Base-by-base conservation (phyloP, 352 stramenopile genomes). In the Globisporangium mamillatum region DNA sequence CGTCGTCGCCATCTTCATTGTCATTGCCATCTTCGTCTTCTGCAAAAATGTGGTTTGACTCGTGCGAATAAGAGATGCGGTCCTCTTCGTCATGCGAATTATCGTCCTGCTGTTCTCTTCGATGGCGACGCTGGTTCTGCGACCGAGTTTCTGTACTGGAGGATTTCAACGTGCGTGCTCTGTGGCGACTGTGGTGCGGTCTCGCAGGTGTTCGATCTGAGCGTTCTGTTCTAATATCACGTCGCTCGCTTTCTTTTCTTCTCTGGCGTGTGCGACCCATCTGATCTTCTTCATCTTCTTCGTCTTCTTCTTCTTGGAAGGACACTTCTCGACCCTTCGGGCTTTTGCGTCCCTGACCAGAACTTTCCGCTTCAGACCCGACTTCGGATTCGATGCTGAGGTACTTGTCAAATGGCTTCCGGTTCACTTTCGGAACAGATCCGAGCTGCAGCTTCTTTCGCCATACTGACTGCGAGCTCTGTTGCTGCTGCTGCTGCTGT, bases 401-500 rank as follows among this genome's bases (percentile, higher is more conserved):
- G n/a, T 65, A 56, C 25, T 44, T 65, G 25, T 70, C 65, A 64
- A 70, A 70, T 20, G 55, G 56, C 22, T 9, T 12, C 18, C 57
- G 65, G 20, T 41, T 59, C 22, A 70, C 65, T 12, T 59, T 53
- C 44, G 65, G 57, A 4, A 52, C 50, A 18, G 27, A n/a, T 10
- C 24, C 32, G 8, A 64, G 36, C 2, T 60, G 44, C 10, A 46
- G 25, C 8, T 9, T 58, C 60, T 20, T 4, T 8, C 29, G 52
- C 1, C 24, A 34, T 18, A 12, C 16, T 14, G 18, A 27, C 4
- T 27, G 29, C 29, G 29, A 18, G 18, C 4, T 46, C 20, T 14
- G 29, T 4, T 32, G 29, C 32, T 32, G 29, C 29, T 32, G 29
- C 32, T 32, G 32, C 10, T n/a, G 20, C 4, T 38, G 32, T 12